Conservation (phyloP, 2,329 filamentous ascomycete genomes). For the Aspergillus persii region DNA sequence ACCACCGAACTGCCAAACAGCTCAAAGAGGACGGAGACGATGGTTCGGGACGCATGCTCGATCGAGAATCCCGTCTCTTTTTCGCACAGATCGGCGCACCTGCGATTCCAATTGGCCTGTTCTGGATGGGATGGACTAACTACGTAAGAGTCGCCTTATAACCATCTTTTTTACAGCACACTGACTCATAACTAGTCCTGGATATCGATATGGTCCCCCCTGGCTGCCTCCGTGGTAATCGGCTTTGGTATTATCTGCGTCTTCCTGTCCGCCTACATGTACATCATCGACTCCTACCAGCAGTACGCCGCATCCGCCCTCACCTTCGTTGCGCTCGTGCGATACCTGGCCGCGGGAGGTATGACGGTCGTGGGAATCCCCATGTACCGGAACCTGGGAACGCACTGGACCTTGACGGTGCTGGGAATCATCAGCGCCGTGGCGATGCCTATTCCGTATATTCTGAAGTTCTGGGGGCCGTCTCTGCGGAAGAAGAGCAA, state of each 20-base stretch:
- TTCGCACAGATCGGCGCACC: constrained; percentile 52
- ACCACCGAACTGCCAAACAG: constrained; percentile 39
- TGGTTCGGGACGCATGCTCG: not conserved
- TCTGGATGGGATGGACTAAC: constrained; percentile 59
- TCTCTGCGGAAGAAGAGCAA: not conserved
- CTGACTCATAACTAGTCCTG: constrained; percentile 19
- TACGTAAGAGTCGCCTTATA: constrained; percentile 13
- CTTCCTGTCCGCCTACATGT: constrained; percentile 53
- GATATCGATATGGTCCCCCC: constrained; percentile 51
- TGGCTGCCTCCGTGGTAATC: constrained; percentile 52
- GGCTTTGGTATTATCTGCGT: constrained; percentile 50
- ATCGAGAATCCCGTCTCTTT: constrained; percentile 54
- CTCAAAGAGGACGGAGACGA: constrained; percentile 32
- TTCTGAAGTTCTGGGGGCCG: not conserved
- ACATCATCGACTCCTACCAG: constrained; percentile 57
- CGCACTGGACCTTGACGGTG: constrained; percentile 42
- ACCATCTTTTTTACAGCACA: not conserved
- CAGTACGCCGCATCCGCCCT: constrained; percentile 51
- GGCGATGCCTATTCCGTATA: not conserved
- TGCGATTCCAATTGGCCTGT: constrained; percentile 51
- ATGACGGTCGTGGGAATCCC: constrained; percentile 31
- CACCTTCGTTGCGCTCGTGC: constrained; percentile 39
- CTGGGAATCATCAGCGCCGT: constrained; percentile 19
- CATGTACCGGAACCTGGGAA: constrained; percentile 40
- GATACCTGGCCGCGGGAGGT: constrained; percentile 40